Base-by-base conservation (phyloP, 2,329 filamentous ascomycete genomes). In the Neophaeococcomyces mojaviensis region DNA sequence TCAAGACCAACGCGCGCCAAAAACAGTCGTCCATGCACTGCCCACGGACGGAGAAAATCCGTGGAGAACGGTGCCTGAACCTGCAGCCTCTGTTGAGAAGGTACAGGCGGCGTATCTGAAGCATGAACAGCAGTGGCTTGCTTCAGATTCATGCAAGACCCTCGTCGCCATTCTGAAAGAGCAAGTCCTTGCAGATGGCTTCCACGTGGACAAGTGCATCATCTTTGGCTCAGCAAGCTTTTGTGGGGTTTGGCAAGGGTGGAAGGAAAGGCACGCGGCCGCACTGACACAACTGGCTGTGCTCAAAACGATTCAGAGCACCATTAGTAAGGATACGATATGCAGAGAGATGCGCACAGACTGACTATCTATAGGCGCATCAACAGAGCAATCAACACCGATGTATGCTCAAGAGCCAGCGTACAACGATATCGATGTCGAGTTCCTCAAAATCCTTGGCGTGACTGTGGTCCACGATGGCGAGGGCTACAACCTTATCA, bases 351-450 rank as follows among this genome's bases (percentile, higher is more conserved):
- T 19, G 24, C 2, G 10, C 34, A n/a, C 9, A 4, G 20, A n/a
- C 43, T 46, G 9, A 39, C 15, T 19, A 8, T 2, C 16, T 15
- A 13, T 32, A 46, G 43, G 30, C 12, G 24, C 20, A 24, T 30
- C 22, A 2, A 39, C 15, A 4, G 24, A 24, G 18, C 4, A 10
- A 26, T 19, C n/a, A n/a, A 19, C 35, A 22, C 34, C 28, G 13
- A 20, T 26, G 9, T 33, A 22, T 13, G 35, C 43, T 15, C 43
- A 46, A 39, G 43, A 46, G 19, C 43, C 43, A 18, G 43, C 36
- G 12, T 46, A 46, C 35, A 46, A 46, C 36, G 43, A 46, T 2
- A 12, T 46, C 16, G 43, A 46, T 32, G 15, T 46, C 28, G 43
- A 46, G 9, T 46, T 46, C 24, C 26, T 46, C 5, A 22, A 15